These are phyloP conservation scores for Monilinia fructicola DNA, from an alignment of 2,329 filamentous ascomycete species.

Conservation along the genomic window DNA sequence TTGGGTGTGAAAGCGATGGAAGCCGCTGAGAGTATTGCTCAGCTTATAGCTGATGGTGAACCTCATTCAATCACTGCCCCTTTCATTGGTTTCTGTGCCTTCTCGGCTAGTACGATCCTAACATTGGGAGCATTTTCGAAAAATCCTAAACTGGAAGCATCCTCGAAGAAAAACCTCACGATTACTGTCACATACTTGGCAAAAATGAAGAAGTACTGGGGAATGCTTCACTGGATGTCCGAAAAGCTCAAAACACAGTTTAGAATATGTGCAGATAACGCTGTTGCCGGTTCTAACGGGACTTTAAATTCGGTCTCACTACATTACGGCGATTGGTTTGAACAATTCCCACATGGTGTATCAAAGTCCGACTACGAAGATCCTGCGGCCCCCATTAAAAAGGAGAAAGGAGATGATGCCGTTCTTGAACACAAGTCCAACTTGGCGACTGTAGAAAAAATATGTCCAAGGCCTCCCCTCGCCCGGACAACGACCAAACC, in stretches of 20 bases:
- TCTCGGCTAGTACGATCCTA: slow-evolving; percentile 91
- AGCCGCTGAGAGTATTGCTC: slow-evolving; percentile 83
- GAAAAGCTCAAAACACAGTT: slow-evolving; percentile 91
- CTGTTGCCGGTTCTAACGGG: slow-evolving; percentile 50
- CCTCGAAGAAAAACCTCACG: slow-evolving; percentile 79
- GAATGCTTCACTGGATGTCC: slow-evolving; percentile 96
- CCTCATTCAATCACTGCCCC: slow-evolving; percentile 81
- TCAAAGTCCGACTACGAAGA: slow-evolving; percentile 82
- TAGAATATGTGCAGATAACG: slow-evolving; percentile 78
- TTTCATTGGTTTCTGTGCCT: slow-evolving; percentile 93
- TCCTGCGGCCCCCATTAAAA: slow-evolving; percentile 63
- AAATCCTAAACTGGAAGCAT: slow-evolving; percentile 70
- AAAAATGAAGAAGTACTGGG: slow-evolving; percentile 97
- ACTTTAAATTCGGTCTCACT: slow-evolving; percentile 64
- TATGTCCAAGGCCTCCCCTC: slow-evolving; percentile 79
- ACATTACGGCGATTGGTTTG: slow-evolving; percentile 98
- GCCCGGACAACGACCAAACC: slow-evolving; percentile 36
- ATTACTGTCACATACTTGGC: slow-evolving; percentile 87
- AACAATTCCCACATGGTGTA: slow-evolving; percentile 89
- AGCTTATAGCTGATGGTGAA: slow-evolving; percentile 76
- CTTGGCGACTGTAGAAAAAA: slow-evolving; percentile 87
- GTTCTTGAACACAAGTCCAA: slow-evolving; percentile 86
- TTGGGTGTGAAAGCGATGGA: slow-evolving; percentile 74
- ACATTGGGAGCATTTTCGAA: slow-evolving; percentile 89
- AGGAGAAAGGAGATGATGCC: slow-evolving; percentile 80